A percentile compares a stretch with the other conserved stretches of the same genome.
Conservation (phyloP, 495 filamentous ascomycete genomes). For the Jackrogersella multiformis region DNA sequence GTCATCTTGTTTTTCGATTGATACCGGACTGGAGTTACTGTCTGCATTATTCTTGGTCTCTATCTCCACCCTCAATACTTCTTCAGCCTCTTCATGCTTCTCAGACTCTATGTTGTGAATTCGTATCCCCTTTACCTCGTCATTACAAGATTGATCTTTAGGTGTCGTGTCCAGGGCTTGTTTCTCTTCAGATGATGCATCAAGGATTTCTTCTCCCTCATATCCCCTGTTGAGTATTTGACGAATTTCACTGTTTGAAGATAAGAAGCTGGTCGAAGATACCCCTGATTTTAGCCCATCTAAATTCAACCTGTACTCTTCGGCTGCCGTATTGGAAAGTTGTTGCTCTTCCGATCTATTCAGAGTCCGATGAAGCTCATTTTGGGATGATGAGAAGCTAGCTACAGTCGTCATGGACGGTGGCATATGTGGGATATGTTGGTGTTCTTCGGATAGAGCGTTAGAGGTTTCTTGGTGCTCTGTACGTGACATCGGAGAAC, state of each 20-base stretch:
- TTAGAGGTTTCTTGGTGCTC: not conserved
- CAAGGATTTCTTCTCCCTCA: not conserved
- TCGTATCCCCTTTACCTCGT: not conserved
- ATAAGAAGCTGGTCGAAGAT: not conserved
- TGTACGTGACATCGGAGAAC: not conserved
- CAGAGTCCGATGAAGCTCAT: not conserved
- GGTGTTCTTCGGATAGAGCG: not conserved
- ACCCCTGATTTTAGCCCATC: not conserved
- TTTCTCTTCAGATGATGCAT: not conserved
- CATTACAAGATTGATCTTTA: not conserved
- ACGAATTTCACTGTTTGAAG: not conserved
- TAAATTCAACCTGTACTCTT: not conserved
- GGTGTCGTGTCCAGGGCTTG: not conserved
- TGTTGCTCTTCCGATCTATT: not conserved
- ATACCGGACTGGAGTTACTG: not conserved
- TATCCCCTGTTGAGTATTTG: no score
- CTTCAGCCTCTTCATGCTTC: not conserved
- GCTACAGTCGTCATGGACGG: not conserved
- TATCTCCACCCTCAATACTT: no score
- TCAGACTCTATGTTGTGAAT: not conserved
- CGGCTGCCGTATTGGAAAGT: not conserved
- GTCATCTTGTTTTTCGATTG: not conserved
- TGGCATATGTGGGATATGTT: not conserved
- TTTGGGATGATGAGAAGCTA: slow-evolving; percentile 1
- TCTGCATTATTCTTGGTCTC: not conserved